phyloP scores from a whole-genome alignment of 202 grass and related monocot genomes.

The Panicum hallii region DNA sequence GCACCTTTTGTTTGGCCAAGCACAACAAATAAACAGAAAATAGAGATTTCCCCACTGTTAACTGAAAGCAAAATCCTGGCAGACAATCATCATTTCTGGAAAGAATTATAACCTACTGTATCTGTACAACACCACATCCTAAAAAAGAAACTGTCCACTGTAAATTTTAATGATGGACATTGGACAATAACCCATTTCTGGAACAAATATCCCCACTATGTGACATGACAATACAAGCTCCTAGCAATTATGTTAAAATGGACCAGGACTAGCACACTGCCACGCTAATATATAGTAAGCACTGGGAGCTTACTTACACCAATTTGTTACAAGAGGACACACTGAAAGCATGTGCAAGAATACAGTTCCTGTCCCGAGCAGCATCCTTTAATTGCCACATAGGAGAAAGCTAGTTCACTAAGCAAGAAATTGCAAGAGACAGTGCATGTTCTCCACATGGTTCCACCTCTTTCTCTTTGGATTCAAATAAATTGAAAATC shows the following conservation, averaged over 20 bases:
- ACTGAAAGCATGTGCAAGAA: slow-evolving; percentile 40
- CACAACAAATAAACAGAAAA: background rate
- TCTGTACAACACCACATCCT: background rate
- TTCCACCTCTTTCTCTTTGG: background rate
- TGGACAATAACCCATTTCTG: background rate
- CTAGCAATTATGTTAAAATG: slow-evolving; percentile 4
- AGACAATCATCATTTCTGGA: slow-evolving; percentile 4
- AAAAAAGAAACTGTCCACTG: background rate
- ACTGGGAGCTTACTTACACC: background rate
- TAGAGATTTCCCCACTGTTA: background rate
- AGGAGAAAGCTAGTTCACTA: slow-evolving; percentile 27
- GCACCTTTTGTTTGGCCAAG: background rate
- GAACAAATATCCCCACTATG: slow-evolving; percentile 10
- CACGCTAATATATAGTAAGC: slow-evolving; percentile 2
- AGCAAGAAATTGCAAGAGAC: slow-evolving; percentile 16
- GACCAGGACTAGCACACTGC: background rate
- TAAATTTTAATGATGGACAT: background rate
- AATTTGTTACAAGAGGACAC: slow-evolving; percentile 37
- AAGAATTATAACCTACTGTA: background rate
- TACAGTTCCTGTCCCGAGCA: slow-evolving; percentile 3
- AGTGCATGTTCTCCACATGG: background rate
- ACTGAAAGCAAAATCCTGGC: background rate
- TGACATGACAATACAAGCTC: background rate
- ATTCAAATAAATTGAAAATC: slow-evolving; percentile 2
- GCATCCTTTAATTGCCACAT: slow-evolving; percentile 14